These are phyloP conservation scores for Trichoderma koningiopsis DNA, from an alignment of 2,329 filamentous ascomycete genomes.

Conservation along the genomic window DNA sequence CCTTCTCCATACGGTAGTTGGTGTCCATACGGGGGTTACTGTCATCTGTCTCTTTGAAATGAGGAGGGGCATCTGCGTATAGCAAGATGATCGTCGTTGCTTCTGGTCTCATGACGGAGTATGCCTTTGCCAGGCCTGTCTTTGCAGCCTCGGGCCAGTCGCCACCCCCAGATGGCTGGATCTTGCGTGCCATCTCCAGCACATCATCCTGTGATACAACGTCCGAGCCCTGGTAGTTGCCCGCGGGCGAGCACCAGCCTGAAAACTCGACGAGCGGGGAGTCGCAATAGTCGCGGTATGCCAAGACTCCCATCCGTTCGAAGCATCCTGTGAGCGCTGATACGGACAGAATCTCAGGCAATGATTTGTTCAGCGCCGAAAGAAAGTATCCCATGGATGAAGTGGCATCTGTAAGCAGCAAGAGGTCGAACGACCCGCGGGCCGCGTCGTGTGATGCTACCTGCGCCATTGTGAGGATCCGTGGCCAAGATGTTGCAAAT, in stretches of 20 bases:
- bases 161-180: constrained; percentile 40
- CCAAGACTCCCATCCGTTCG: constrained; percentile 51
- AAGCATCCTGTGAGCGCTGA: constrained; percentile 53
- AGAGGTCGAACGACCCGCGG: constrained; percentile 44
- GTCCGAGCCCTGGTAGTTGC: constrained; percentile 21
- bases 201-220: constrained; percentile 39
- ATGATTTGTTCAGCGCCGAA: constrained; percentile 45
- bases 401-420: constrained; percentile 51
- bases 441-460: constrained; percentile 15
- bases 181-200: constrained; percentile 39
- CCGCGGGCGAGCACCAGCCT: constrained; percentile 45
- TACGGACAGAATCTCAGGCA: constrained; percentile 54
- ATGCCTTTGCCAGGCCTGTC: constrained; percentile 50
- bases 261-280: constrained; percentile 49
- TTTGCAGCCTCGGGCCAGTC: constrained; percentile 54
- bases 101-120: constrained; percentile 50
- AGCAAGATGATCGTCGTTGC: constrained; percentile 53
- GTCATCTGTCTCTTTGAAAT: constrained; percentile 39
- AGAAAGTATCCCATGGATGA: constrained; percentile 50
- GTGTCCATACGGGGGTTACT: constrained; percentile 32
- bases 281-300: constrained; percentile 52
- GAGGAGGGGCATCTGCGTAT: constrained; percentile 53
- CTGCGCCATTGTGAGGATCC: constrained; percentile 27
- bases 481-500: background rate
- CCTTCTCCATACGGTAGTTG: constrained; percentile 38